These are phyloP conservation scores for Dissophora ornata DNA, from an alignment of 192 early-diverging fungal species.

Conservation along the genomic window DNA sequence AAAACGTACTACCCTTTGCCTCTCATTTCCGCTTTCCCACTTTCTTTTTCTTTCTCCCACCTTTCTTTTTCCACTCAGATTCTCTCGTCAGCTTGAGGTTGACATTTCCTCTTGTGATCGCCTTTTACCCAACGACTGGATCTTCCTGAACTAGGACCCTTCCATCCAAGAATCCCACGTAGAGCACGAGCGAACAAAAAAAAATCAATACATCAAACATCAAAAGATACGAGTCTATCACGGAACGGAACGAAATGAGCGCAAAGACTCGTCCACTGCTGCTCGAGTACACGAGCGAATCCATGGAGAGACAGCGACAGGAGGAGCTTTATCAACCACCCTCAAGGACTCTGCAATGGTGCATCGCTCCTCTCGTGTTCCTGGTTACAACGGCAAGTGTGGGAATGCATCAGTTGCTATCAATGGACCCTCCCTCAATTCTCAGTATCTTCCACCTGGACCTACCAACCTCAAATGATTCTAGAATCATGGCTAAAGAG, in stretches of 20 bases:
- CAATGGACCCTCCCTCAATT: neutral
- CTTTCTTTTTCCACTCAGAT: constrained; percentile 1
- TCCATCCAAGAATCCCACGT: too few species aligned
- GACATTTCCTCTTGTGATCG: too few species aligned
- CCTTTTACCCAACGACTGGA: too few species aligned
- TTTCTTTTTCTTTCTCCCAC: neutral
- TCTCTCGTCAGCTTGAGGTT: neutral
- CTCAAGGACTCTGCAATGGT: constrained; percentile 40
- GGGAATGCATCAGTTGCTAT: neutral
- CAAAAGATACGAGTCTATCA: too few species aligned
- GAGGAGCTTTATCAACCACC: constrained; percentile 35
- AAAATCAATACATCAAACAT: too few species aligned
- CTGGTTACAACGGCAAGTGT: constrained; percentile 42
- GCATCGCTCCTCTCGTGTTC: constrained; percentile 39
- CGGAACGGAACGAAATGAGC: neutral
- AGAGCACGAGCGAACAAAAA: too few species aligned
- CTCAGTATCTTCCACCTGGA: too few species aligned
- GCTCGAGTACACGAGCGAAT: constrained; percentile 45
- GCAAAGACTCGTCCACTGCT: constrained; percentile 22
- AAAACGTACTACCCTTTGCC: too few species aligned
- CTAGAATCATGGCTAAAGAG: too few species aligned
- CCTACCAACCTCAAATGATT: too few species aligned
- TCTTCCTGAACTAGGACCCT: constrained; percentile 6
- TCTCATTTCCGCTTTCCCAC: too few species aligned
- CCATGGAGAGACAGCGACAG: constrained; percentile 28